Percentiles rank a stretch among this genome's conserved stretches.
These are phyloP conservation scores for Xylaria acuta DNA, from an alignment of 495 filamentous ascomycete species.

Conservation along the genomic window DNA sequence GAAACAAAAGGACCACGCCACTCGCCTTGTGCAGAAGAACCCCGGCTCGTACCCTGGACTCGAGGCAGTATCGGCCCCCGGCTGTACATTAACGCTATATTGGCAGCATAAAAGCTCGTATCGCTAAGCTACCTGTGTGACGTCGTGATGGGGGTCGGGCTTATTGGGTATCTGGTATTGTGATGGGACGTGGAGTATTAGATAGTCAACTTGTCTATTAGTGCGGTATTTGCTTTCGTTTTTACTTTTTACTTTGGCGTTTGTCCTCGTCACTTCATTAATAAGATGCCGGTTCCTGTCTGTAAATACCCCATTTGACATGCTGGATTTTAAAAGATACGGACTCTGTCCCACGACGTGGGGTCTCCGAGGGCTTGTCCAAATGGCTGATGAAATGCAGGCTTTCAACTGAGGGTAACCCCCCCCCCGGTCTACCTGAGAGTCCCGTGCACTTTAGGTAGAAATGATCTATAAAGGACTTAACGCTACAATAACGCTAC, in stretches of 20 bases:
- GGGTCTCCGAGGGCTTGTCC: not conserved
- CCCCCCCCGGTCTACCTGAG: too few species aligned
- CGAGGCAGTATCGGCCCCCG: not conserved
- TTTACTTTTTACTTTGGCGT: not conserved
- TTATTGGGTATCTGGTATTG: not conserved
- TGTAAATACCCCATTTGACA: not conserved
- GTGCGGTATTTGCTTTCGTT: not conserved
- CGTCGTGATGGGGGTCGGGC: not conserved
- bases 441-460: too few species aligned
- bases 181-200: not conserved
- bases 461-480: not conserved
- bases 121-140: not conserved
- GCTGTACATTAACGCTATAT: conserved; percentile 15
- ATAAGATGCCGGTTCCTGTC: not conserved
- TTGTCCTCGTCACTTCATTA: not conserved
- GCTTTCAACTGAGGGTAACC: too few species aligned
- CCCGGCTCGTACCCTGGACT: not conserved
- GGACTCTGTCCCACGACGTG: not conserved
- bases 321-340: not conserved
- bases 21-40: conserved; percentile 5
- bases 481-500: too few species aligned
- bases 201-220: not conserved
- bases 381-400: not conserved
- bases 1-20: conserved; percentile 21
- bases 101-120: conserved; percentile 24